phyloP scores from a whole-genome alignment of 306 rosid genomes.

The Malus domestica region DNA sequence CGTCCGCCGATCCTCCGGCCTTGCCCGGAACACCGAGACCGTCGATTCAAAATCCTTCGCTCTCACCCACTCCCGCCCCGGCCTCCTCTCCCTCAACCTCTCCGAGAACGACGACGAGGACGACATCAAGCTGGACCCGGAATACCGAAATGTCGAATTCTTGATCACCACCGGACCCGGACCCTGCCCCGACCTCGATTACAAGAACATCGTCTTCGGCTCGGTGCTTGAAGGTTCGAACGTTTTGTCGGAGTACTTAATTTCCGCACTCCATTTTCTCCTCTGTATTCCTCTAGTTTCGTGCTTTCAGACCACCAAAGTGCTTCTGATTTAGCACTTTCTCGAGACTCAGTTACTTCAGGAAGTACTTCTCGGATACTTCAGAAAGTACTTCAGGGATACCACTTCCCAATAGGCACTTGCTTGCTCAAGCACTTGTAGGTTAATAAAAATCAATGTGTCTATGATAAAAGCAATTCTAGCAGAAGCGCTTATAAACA shows the following conservation, averaged over 20 bases:
- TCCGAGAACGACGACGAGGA: conserved; percentile 83
- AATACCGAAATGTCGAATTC: conserved; percentile 74
- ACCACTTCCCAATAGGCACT: background rate
- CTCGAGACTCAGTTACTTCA: background rate
- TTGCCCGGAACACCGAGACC: conserved; percentile 61
- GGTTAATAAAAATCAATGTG: background rate
- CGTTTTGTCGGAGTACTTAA: background rate
- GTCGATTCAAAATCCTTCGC: conserved; percentile 56
- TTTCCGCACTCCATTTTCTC: background rate
- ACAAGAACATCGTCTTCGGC: conserved; percentile 74
- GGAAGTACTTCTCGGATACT: no score
- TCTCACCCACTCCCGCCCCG: conserved; percentile 63
- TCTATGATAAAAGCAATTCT: background rate
- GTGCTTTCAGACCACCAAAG: background rate
- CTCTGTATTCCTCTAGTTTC: background rate
- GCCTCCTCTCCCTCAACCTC: conserved; percentile 65
- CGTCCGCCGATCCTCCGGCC: conserved; percentile 51
- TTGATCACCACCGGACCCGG: conserved; percentile 88
- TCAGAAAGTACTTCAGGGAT: no score
- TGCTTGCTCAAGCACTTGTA: no score
- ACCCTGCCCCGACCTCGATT: conserved; percentile 78
- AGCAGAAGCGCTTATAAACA: background rate
- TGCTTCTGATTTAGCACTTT: no score
- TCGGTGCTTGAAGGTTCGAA: conserved; percentile 67
- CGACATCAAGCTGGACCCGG: conserved; percentile 54